Evolutionary conservation across 495 filamentous ascomycete genomes (phyloP).

Genomic region (Talaromyces stipitatus): DNA sequence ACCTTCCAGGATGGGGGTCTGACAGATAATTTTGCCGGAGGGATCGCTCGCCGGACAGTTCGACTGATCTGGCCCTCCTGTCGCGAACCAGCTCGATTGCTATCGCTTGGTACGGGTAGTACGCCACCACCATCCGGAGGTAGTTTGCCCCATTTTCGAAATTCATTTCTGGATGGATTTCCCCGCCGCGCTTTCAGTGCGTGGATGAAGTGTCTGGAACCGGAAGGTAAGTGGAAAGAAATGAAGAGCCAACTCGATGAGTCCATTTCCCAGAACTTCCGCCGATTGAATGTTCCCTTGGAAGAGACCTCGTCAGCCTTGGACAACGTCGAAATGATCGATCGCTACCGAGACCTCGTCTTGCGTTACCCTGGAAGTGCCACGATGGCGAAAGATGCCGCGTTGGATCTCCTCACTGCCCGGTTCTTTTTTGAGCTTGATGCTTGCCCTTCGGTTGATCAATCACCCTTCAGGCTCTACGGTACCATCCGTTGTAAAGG

Average conservation of each 20-base stretch:
- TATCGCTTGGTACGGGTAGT: constrained; percentile 16
- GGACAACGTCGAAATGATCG: constrained; percentile 12
- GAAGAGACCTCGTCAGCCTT: constrained; percentile 10
- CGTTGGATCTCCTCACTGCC: constrained; percentile 13
- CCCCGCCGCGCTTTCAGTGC: constrained; percentile 12
- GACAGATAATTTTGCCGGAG: constrained; percentile 17
- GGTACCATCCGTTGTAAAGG: constrained; percentile 16
- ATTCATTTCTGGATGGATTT: constrained; percentile 18
- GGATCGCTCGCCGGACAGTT: constrained; percentile 12
- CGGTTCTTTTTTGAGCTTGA: constrained; percentile 14
- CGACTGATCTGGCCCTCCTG: constrained; percentile 13
- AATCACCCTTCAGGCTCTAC: constrained; percentile 9
- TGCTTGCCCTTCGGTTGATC: constrained; percentile 5
- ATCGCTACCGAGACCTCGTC: constrained; percentile 16
- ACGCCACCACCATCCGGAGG: background rate
- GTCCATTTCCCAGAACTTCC: constrained; percentile 4
- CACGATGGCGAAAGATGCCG: background rate
- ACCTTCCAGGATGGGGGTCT: constrained; percentile 21
- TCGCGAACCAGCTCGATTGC: constrained; percentile 7
- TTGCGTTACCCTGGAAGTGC: constrained; percentile 6
- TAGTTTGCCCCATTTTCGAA: constrained; percentile 1
- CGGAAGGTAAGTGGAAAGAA: constrained; percentile 12
- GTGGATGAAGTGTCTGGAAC: constrained; percentile 18
- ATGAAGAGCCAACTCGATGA: constrained; percentile 7
- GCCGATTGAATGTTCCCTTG: constrained; percentile 11